These are phyloP conservation scores for Amaranthus hypochondriacus DNA, from an alignment of 148 eudicot genomes.

Conservation along the genomic window DNA sequence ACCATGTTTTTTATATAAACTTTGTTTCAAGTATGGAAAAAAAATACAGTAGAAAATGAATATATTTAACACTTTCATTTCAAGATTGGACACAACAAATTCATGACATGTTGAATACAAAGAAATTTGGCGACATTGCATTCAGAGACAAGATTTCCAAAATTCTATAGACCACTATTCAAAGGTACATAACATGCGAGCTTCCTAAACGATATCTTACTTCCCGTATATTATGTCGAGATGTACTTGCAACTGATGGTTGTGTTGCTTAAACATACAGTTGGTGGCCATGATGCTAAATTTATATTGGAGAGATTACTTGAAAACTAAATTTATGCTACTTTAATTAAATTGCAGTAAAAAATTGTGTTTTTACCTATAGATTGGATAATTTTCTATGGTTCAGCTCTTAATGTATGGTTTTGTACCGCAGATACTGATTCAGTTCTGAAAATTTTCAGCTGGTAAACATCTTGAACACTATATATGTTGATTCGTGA, in stretches of 20 bases:
- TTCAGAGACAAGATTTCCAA: slow-evolving; percentile 92
- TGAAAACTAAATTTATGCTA: neutral
- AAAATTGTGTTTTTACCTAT: too few species aligned
- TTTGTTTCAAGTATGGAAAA: too few species aligned
- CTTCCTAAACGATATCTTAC: neutral
- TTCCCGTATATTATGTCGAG: neutral
- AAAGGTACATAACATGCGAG: slow-evolving; percentile 42
- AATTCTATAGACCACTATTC: slow-evolving; percentile 75
- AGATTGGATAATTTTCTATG: too few species aligned
- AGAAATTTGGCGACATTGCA: slow-evolving; percentile 89
- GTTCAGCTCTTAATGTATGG: too few species aligned
- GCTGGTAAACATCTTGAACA: too few species aligned
- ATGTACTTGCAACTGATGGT: slow-evolving; percentile 4
- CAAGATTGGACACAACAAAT: slow-evolving; percentile 99
- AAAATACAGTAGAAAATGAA: too few species aligned
- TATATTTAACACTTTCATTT: slow-evolving; percentile 46
- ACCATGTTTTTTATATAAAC: too few species aligned
- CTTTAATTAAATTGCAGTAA: neutral
- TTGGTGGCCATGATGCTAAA: slow-evolving; percentile 73
- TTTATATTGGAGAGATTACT: slow-evolving; percentile 3
- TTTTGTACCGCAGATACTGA: too few species aligned
- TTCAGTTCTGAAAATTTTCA: too few species aligned
- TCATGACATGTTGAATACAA: slow-evolving; percentile 90
- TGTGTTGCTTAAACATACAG: slow-evolving; percentile 30
- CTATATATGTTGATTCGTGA: too few species aligned